A percentile compares a stretch with the other conserved stretches of the same genome.
Conservation (phyloP, 2,329 filamentous ascomycete genomes). For the Xylariales sp. region DNA sequence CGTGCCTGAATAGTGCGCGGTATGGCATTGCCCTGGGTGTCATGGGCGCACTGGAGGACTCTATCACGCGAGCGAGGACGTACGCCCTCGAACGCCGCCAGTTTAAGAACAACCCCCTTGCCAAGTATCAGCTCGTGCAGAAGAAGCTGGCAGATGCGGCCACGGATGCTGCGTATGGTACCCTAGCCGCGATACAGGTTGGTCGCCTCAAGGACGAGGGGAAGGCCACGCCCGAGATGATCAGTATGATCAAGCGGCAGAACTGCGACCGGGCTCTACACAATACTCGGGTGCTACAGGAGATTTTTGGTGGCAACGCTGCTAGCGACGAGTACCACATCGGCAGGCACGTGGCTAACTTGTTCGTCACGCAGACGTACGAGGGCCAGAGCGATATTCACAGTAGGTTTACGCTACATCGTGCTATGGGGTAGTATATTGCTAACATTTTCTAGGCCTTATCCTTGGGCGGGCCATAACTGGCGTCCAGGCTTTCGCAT, state of each 20-base stretch:
- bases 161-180: constrained; percentile 91
- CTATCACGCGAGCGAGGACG: constrained; percentile 79
- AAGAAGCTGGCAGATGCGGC: constrained; percentile 96
- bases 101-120: constrained; percentile 94
- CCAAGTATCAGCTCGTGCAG: constrained; percentile 96
- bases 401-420: constrained; percentile 66
- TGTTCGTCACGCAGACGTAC: constrained; percentile 98
- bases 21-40: constrained; percentile 95
- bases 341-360: constrained; percentile 91
- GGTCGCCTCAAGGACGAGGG: constrained; percentile 93
- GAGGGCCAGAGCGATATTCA: constrained; percentile 99
- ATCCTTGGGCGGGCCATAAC: constrained; percentile 75
- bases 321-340: constrained; percentile 97
- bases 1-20: constrained; percentile 91
- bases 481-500: constrained; percentile 78
- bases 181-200: constrained; percentile 90
- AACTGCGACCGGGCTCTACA: constrained; percentile 92
- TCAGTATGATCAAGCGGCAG: constrained; percentile 94
- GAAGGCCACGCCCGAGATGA: constrained; percentile 92
- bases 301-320: constrained; percentile 98
- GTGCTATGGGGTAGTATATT: neutral
- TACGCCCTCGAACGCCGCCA: constrained; percentile 95
- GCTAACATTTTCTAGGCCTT: constrained; percentile 60
- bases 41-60: constrained; percentile 94
- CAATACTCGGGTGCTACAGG: constrained; percentile 85